Conservation (phyloP, 129 eudicot species). For the Silybum marianum region DNA sequence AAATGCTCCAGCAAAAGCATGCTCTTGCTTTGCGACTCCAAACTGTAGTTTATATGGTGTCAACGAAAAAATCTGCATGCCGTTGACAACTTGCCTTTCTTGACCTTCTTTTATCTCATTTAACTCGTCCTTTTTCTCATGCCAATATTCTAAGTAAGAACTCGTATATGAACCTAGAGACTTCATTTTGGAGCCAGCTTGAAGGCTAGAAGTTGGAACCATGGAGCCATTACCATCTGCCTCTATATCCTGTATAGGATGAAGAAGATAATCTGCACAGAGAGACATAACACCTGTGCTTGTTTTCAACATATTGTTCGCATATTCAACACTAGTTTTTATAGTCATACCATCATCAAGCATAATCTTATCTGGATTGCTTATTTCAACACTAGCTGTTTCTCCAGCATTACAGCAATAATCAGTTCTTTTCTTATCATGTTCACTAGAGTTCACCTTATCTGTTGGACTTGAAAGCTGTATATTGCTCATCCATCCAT, state of each 20-base stretch:
- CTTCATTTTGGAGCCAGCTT: slow-evolving; percentile 10
- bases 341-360: slow-evolving; percentile 13
- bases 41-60: slow-evolving; percentile 35
- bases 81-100: slow-evolving; percentile 16
- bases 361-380: slow-evolving; percentile 15
- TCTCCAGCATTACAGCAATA: slow-evolving; percentile 24
- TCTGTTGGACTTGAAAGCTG: slow-evolving; percentile 16
- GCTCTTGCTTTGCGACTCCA: slow-evolving; percentile 70
- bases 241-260: slow-evolving; percentile 24
- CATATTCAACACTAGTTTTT: slow-evolving; percentile 20
- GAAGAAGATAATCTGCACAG: slow-evolving; percentile 34
- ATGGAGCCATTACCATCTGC: slow-evolving; percentile 17
- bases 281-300: slow-evolving; percentile 18
- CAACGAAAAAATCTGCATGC: slow-evolving; percentile 28
- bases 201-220: slow-evolving; percentile 22
- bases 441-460: slow-evolving; percentile 5
- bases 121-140: slow-evolving; percentile 22
- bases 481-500: slow-evolving; percentile 54
- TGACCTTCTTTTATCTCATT: slow-evolving; percentile 31
- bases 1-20: slow-evolving; percentile 97
- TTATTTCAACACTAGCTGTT: slow-evolving; percentile 24
- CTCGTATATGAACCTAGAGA: slow-evolving; percentile 10
- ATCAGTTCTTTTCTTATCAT: slow-evolving; percentile 18
- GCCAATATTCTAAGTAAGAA: slow-evolving; percentile 18
- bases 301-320: slow-evolving; percentile 3